phyloP scores from a whole-genome alignment of 768 basidiomycete genomes.

The Rhodocollybia butyracea region DNA sequence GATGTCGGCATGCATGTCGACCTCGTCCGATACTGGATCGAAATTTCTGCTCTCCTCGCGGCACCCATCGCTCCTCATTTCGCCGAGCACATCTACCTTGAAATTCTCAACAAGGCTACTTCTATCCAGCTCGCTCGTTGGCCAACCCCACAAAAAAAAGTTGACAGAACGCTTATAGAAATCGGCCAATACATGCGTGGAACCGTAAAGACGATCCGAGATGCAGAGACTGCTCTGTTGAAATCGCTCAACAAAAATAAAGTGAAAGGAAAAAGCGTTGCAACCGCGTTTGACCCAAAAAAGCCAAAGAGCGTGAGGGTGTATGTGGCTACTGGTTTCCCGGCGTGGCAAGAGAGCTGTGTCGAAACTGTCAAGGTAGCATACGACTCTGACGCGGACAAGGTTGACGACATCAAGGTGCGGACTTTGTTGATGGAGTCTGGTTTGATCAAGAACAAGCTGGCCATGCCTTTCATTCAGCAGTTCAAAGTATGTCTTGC shows the following conservation, averaged over 20 bases:
- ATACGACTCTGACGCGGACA: slow-evolving; percentile 52
- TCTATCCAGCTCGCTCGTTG: slow-evolving; percentile 84
- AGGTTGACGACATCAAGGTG: slow-evolving; percentile 82
- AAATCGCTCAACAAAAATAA: slow-evolving; percentile 82
- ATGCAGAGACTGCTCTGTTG: slow-evolving; percentile 74
- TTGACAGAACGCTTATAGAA: slow-evolving; percentile 68
- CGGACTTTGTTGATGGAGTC: slow-evolving; percentile 60
- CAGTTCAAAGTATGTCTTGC: slow-evolving; percentile 72
- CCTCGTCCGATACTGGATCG: slow-evolving; percentile 84
- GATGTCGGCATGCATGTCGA: slow-evolving; percentile 91
- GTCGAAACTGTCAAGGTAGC: slow-evolving; percentile 72
- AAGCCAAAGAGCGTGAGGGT: slow-evolving; percentile 81
- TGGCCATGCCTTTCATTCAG: slow-evolving; percentile 92
- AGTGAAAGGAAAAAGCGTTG: slow-evolving; percentile 47
- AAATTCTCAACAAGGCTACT: slow-evolving; percentile 65
- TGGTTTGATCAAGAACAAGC: slow-evolving; percentile 93
- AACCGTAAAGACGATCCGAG: slow-evolving; percentile 88
- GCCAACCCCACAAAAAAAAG: slow-evolving; percentile 62
- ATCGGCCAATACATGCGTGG: slow-evolving; percentile 83
- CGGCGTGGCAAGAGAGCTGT: slow-evolving; percentile 88
- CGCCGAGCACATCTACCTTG: slow-evolving; percentile 85
- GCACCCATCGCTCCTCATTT: slow-evolving; percentile 92
- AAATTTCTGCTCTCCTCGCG: slow-evolving; percentile 72
- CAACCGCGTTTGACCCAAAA: slow-evolving; percentile 73
- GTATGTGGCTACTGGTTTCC: slow-evolving; percentile 90